Conservation (phyloP, 179 eudicot genomes). For the Actinidia chinensis region DNA sequence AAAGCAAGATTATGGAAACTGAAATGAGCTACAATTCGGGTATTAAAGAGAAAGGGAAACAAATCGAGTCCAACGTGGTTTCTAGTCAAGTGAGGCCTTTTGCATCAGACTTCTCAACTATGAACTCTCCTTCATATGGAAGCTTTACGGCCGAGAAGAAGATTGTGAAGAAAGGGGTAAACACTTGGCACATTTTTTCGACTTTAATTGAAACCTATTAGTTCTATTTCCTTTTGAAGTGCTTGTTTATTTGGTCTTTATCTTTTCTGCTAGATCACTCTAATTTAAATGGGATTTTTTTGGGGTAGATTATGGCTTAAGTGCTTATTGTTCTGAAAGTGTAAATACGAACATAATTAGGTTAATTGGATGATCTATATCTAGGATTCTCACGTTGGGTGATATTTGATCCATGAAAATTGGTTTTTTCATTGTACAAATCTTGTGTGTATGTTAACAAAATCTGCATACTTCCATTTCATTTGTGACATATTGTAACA, state of each 20-base stretch:
- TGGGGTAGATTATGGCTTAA: neutral
- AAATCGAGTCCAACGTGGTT: neutral
- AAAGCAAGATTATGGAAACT: constrained; percentile 11
- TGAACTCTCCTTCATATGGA: constrained; percentile 36
- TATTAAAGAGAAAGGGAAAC: neutral
- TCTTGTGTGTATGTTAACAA: too few species aligned
- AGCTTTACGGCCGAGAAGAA: constrained; percentile 35
- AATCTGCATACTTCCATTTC: too few species aligned
- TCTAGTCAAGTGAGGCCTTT: constrained; percentile 12
- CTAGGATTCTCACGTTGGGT: neutral
- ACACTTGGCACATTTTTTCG: neutral
- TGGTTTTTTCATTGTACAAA: too few species aligned
- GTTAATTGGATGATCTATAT: neutral
- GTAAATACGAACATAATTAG: neutral
- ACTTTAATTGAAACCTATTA: neutral
- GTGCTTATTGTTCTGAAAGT: neutral
- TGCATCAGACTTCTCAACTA: constrained; percentile 19
- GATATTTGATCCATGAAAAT: too few species aligned
- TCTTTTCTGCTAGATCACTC: neutral
- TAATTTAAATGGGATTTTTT: neutral
- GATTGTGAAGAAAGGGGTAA: constrained; percentile 41
- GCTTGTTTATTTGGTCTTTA: neutral
- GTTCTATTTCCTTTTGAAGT: neutral
- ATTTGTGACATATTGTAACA: too few species aligned
- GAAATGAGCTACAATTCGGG: constrained; percentile 12